phyloP scores from a whole-genome alignment of 2,329 filamentous ascomycete genomes.

The Westerdykella aurantiaca region DNA sequence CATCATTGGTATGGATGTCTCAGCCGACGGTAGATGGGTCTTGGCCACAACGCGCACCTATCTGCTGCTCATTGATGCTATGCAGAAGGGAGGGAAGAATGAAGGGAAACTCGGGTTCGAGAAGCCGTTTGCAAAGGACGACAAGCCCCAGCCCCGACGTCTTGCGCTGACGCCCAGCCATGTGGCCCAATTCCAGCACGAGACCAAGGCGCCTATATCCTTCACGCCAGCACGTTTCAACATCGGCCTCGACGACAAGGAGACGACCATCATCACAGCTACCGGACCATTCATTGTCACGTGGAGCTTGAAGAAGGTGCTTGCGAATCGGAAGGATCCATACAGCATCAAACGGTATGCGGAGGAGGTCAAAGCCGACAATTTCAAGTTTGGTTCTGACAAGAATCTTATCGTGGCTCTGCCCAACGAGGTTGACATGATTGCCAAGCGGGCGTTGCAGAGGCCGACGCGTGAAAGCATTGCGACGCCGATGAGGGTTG shows the following conservation, averaged over 20 bases:
- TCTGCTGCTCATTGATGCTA: conserved; percentile 82
- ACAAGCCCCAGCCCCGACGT: conserved; percentile 87
- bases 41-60: conserved; percentile 92
- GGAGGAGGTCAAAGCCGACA: conserved; percentile 94
- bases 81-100: conserved; percentile 91
- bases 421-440: conserved; percentile 97
- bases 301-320: conserved; percentile 88
- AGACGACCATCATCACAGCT: conserved; percentile 94
- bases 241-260: conserved; percentile 69
- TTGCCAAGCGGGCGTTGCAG: conserved; percentile 77
- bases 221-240: conserved; percentile 96
- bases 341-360: conserved; percentile 96
- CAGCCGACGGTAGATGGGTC: conserved; percentile 92
- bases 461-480: conserved; percentile 92
- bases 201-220: conserved; percentile 77
- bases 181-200: conserved; percentile 94
- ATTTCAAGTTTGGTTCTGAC: conserved; percentile 95
- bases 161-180: conserved; percentile 84
- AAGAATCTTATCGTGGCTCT: conserved; percentile 97
- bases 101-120: conserved; percentile 98
- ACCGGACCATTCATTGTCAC: conserved; percentile 96
- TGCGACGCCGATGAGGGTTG: conserved; percentile 53
- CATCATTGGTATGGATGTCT: conserved; percentile 91
- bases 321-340: conserved; percentile 73
- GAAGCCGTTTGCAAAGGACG: conserved; percentile 82